phyloP scores from a whole-genome alignment of 225 moss, liverwort and hornwort species.

The Bryum argenteum region DNA sequence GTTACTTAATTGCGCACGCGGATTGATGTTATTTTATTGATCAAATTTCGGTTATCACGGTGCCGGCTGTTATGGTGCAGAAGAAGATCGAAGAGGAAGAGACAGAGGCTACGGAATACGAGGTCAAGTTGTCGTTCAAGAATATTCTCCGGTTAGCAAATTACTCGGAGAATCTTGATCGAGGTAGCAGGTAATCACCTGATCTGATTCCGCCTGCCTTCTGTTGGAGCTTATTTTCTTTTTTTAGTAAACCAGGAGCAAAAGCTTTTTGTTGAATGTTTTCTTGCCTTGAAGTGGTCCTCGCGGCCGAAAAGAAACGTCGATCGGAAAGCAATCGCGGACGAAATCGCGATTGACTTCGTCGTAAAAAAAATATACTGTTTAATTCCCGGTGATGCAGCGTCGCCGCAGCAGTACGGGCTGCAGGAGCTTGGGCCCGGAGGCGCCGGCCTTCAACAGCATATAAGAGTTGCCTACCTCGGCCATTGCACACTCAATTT shows the following conservation, averaged over 20 bases:
- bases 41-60: neutral
- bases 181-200: slow-evolving; percentile 6
- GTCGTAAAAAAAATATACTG: slow-evolving; percentile 1
- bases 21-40: slow-evolving; percentile 4
- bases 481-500: slow-evolving; percentile 10
- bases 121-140: slow-evolving; percentile 13
- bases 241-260: no score
- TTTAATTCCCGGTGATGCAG: neutral
- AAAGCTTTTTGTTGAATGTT: neutral
- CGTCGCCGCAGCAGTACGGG: slow-evolving; percentile 18
- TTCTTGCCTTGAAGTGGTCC: slow-evolving; percentile 3
- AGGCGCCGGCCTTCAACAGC: slow-evolving; percentile 20
- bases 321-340: slow-evolving; percentile 10
- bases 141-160: slow-evolving; percentile 6
- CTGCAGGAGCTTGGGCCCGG: neutral
- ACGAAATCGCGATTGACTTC: slow-evolving; percentile 22
- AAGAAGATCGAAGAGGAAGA: neutral
- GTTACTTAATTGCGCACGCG: neutral
- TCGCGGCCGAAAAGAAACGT: neutral
- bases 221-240: no score
- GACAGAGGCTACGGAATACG: neutral
- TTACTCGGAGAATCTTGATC: neutral
- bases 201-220: slow-evolving; percentile 7
- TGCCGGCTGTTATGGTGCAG: neutral
- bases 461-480: neutral